Evolutionary conservation across 2,329 filamentous ascomycete species (phyloP), one percentile per base, ranked within the genome.

Genomic region (Colletotrichum cordylinicola): DNA sequence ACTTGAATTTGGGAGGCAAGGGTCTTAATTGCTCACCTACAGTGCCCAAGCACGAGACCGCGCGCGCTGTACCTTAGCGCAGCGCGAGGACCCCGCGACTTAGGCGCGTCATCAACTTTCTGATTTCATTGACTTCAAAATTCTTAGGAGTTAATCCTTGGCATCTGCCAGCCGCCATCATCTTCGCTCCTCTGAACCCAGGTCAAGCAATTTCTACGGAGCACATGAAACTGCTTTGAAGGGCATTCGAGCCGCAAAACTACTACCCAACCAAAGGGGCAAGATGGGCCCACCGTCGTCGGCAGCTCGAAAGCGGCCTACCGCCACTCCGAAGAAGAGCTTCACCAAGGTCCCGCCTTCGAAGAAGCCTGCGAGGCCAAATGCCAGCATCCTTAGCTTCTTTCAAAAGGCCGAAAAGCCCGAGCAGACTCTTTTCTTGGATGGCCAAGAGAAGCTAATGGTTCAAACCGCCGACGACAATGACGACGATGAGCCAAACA

Each of bases 371-470:
- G 79, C 80, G 24, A 86, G 85, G 52, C 85, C 86, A 1, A 95
- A 94, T 79, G 87, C 88, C 8, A 95, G 92, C 77, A 95, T 95
- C 37, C 84, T 95, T 16, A 95, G 85, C 77, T 96, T 95, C 83
- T 96, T 96, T 82, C 92, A 94, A 80, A 95, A 95, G 81, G 88
- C 91, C 0, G 89, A 91, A 52, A 89, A 90, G 68, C 86, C 89
- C 72, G 88, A 93, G 77, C 86, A 92, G 72, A 86, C 88, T 24
- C 88, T 94, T 12, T 94, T 94, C 78, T 83, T 88, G 0, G 78
- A 80, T 18, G 58, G 78, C 4, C 68, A 79, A 2, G 70, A 77
- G 29, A 69, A 71, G 31, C 55, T 75, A 16, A 21, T 37, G 8
- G 31, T 62, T 15, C 62, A 56, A 24, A 37, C 66, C 31, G 43